Evolutionary conservation across 2,329 filamentous ascomycete species (phyloP), one percentile per base, ranked within the genome.

Genomic region (Teratosphaeria viscida): DNA sequence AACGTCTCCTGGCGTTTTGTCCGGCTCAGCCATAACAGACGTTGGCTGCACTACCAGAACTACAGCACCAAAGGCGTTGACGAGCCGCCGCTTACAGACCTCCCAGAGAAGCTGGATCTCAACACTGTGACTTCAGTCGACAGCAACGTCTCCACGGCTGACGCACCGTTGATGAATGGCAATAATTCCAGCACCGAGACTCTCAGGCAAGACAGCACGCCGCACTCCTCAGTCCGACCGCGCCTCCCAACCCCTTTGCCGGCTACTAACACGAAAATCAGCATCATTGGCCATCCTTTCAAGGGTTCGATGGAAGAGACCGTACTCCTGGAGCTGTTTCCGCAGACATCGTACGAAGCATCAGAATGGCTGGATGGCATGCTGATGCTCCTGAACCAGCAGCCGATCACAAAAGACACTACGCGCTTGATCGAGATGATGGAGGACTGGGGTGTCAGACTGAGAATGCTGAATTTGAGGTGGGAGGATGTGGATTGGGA

Each of bases 341-440:
- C 92, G 5, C 78, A 85, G 61, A 89, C 85, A 60, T 88, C 94
- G 71, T 89, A 85, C 64, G 78, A 94, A 55, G 94, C 94, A 10
- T 95, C 91, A 0, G 94, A 99, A 75, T 99, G 94, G 94, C 81
- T 99, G 5, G 94, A 99, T 72, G 94, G 94, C 0, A 77, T 99
- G 64, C 81, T 97, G 59, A 95, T 99, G 91, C 80, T 99, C 58
- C 81, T 99, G 27, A 91, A 95, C 70, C 94, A 99, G 74, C 85
- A 92, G 61, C 94, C 94, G 23, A 96, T 99, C 71, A 99, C 94
- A n/a, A 85, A 91, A 2, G 92, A 97, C 76, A 97, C 94, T 39
- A 92, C 88, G 71, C 95, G 94, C 74, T 78, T 97, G 62, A 87
- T 96, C 58, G 85, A 86, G 59, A 78, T 96, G 67, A 89, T 97